Evolutionary conservation across 305 asterid species (phyloP), one percentile per base, ranked within the genome.

Genomic region (Fraxinus velutina): DNA sequence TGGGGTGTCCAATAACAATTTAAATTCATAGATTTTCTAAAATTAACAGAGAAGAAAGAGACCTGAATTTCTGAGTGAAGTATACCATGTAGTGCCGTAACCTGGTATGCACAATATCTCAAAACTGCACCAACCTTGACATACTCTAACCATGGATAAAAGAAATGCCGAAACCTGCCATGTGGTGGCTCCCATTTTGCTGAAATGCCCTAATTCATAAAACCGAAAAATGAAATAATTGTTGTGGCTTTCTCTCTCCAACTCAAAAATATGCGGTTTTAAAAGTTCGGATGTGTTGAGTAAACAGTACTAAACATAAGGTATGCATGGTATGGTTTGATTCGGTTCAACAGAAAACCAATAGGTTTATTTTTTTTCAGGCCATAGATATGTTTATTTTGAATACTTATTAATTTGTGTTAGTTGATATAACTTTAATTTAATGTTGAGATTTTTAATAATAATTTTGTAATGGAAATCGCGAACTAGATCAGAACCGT

Each of bases 131-230:
- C 90, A 34, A 91, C 97, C 81, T 90, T 91, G 33, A 91, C 92
- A 83, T 89, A 91, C 74, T 92, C 93, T 1, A 90, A 75, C 97
- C 97, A 89, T 78, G 97, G 97, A 85, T 91, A 92, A 57, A 86
- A 85, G 86, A 92, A 88, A 73, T 88, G 90, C 30, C 74, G 2
- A 79, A 89, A 92, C 85, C 87, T 90, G 4, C 93, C 97, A 75
- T 92, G 97, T 57, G 94, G 97, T 55, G 97, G 94, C 88, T 92
- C 97, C 97, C 97, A 92, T 84, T 86, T 91, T 5, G 97, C 97
- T 17, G 94, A 88, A 78, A 4, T 81, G 7, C 93, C 94, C 97
- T 92, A 77, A 10, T 22, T 73, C 55, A 10, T 2, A 71, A n/a
- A 55, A n/a, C 27, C 66, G 19, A 6, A 55, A 55, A 9, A 6